phyloP scores from a whole-genome alignment of 2,329 filamentous ascomycete genomes.

The Fusarium mangiferae region DNA sequence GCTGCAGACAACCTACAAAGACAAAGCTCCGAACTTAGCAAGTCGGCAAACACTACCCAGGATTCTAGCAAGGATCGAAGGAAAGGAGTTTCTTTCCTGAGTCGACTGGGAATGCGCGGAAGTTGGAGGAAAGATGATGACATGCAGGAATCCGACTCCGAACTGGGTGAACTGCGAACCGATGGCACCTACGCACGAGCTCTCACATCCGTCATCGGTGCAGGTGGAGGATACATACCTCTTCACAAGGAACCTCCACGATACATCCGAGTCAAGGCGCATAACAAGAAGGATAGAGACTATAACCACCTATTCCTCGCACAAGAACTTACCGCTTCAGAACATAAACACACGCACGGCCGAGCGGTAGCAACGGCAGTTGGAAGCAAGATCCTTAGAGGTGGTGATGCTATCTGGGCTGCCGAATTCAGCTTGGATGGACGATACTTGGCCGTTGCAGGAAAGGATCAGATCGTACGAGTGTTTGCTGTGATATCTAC shows the following conservation, averaged over 20 bases:
- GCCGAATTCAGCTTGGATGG: constrained; percentile 94
- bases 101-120: constrained; percentile 77
- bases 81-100: constrained; percentile 91
- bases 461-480: constrained; percentile 85
- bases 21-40: constrained; percentile 56
- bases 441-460: constrained; percentile 89
- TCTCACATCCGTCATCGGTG: constrained; percentile 79
- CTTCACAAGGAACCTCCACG: constrained; percentile 88
- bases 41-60: constrained; percentile 50
- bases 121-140: constrained; percentile 78
- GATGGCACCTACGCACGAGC: constrained; percentile 86
- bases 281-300: constrained; percentile 82
- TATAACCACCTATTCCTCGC: constrained; percentile 92
- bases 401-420: constrained; percentile 84
- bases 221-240: constrained; percentile 79
- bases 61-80: constrained; percentile 71
- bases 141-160: constrained; percentile 73
- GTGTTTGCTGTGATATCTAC: constrained; percentile 91
- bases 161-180: constrained; percentile 72
- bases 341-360: constrained; percentile 45
- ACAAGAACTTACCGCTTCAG: constrained; percentile 81
- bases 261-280: constrained; percentile 86
- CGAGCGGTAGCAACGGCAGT: constrained; percentile 51
- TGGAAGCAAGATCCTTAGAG: constrained; percentile 55
- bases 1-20: constrained; percentile 54